Evolutionary conservation across 176 grass and related monocot species (phyloP), one percentile per base, ranked within the genome.

Genomic region (Hsuehochloa calcarea): DNA sequence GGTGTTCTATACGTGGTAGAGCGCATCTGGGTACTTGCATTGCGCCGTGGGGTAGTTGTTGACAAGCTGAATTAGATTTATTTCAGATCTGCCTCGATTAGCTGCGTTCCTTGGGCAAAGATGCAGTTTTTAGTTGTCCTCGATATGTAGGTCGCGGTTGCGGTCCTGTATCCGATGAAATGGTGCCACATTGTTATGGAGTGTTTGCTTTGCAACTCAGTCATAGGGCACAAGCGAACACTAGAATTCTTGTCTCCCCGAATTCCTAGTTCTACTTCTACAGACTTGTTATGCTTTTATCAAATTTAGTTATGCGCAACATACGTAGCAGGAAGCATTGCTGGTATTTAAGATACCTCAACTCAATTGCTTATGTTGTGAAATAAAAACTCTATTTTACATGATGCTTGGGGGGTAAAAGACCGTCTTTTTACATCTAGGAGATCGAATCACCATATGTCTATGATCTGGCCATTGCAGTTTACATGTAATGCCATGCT

Each of bases 81-180:
- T 49, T 82, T 12, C 68, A 49, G 88, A 86, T 90, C 74, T 86
- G 74, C 43, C 44, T 77, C 26, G 9, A 34, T 65, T 90, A 35
- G 44, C 40, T 51, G 65, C 35, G 27, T 65, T 65, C 31, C 52
- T 43, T 37, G 3, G 78, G 17, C 15, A 50, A 75, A 51, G 0
- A 16, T 65, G 35, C n/a, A 61, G 43, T 45, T 72, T 23, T 77
- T 46, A 60, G 16, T 5, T 71, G 64, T 4, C 23, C 17, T 27
- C 20, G 41, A 27, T 50, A 22, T 20, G 19, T 61, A 37, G 40
- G 8, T 34, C 25, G 25, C 52, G 1, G 14, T 2, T 34, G 31
- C 31, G 31, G 31, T 70, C 68, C 41, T 49, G 31, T n/a, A 16
- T 82, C 10, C 51, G 11, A 44, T 78, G 65, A 40, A 39, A 70